Evolutionary conservation across 108 stramenopile genomes (phyloP), one percentile per base, ranked within the genome.

Genomic region (Tribonema minus): DNA sequence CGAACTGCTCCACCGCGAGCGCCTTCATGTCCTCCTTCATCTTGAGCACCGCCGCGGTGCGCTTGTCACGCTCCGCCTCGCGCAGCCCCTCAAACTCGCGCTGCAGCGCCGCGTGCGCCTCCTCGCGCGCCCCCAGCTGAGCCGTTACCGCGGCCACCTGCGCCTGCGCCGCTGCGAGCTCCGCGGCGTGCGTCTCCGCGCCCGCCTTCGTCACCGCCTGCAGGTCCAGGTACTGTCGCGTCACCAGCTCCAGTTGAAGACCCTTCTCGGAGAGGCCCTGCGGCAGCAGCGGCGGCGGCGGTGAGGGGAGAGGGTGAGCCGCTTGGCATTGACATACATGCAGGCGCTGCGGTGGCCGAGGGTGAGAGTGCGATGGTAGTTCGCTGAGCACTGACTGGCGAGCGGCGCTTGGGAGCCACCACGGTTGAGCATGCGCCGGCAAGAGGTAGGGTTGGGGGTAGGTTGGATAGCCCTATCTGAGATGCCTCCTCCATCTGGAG

Each of bases 1-100:
- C 12, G 35, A 67, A 67, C 67, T 67, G 67, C 35, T 6, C 7
- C 35, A 25, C 37, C 35, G 67, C 67, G 25, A 67, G 35, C 4
- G 67, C 67, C 37, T 39, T 67, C 67, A 67, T 67, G 35, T 67
- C 67, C 7, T 28, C 25, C 67, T 67, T 67, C 67, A 67, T 67
- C 67, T 67, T 67, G 67, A 67, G 30, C 35, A 67, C 33, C 12
- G 67, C 6, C 6, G 67, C 67, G 33, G 23, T 27, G 4, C 67
- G 30, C 67, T 67, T 67, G 3, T 67, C 67, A 12, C 67, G 7
- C 67, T 67, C 67, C 37, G 25, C 35, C 12, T 67, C 67, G 23
- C 25, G 3, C 6, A 67, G 67, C 25, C n/a, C 3, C 5, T n/a
- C 28, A 27, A 26, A 67, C 6, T 67, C 9, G 20, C 25, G 25